Percentiles rank a stretch among this genome's conserved stretches.
These are phyloP conservation scores for Solanum chilense DNA, from an alignment of 257 asterid genomes.

Conservation along the genomic window DNA sequence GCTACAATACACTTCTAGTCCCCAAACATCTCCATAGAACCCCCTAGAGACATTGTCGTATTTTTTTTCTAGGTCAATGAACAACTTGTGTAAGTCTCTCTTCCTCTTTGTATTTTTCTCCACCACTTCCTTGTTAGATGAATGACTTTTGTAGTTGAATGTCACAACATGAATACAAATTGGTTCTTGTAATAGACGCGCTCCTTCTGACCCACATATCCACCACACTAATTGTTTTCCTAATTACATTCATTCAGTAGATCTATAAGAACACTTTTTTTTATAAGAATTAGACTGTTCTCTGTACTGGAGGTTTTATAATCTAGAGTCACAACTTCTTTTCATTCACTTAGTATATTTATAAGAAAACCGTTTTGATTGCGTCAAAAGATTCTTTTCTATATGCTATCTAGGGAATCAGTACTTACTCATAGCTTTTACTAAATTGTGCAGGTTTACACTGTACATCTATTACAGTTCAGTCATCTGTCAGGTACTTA, in stretches of 20 bases:
- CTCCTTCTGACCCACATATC: neutral
- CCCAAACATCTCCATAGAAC: neutral
- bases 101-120: neutral
- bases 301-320: neutral
- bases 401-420: neutral
- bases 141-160: neutral
- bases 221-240: neutral
- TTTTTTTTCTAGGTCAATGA: neutral
- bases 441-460: conserved; percentile 32
- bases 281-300: neutral
- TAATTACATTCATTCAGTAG: neutral
- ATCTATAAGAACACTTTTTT: neutral
- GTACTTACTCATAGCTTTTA: neutral
- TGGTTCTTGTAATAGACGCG: neutral
- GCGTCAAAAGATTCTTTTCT: neutral
- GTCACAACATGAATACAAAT: neutral
- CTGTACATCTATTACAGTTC: conserved; percentile 39
- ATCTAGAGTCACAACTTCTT: neutral
- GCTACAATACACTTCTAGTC: neutral
- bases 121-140: neutral
- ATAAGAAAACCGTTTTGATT: neutral
- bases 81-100: neutral
- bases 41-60: neutral
- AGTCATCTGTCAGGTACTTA: conserved; percentile 46
- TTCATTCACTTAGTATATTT: neutral